These are phyloP conservation scores for Aegilops longissima DNA, from an alignment of 176 grass and related monocot genomes.

Conservation along the genomic window DNA sequence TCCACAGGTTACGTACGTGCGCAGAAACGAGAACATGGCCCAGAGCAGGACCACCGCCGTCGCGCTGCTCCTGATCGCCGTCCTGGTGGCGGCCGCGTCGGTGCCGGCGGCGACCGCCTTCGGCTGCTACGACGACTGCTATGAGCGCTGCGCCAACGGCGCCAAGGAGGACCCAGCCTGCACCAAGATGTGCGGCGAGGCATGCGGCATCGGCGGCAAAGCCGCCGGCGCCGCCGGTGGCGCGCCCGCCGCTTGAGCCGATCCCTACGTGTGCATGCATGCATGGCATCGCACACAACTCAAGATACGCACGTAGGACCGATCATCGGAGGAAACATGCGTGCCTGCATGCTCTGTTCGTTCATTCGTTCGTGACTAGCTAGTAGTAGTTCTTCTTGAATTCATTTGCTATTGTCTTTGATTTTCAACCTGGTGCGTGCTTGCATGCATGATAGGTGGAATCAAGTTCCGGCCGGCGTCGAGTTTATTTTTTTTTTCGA, in stretches of 20 bases:
- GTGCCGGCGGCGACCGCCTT: conserved; percentile 28
- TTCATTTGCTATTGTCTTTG: not conserved
- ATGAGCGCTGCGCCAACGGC: conserved; percentile 60
- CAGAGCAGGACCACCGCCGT: conserved; percentile 19
- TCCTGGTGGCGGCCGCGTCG: conserved; percentile 10
- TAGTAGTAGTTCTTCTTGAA: not conserved
- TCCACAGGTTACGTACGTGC: not conserved
- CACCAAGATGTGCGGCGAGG: conserved; percentile 57
- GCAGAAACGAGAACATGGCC: not conserved
- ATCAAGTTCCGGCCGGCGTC: not conserved
- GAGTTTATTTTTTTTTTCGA: not conserved
- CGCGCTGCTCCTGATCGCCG: conserved; percentile 8
- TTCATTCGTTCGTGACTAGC: not conserved
- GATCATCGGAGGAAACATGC: not conserved
- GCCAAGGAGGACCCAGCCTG: conserved; percentile 38
- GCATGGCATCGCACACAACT: not conserved
- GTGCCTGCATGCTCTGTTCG: not conserved
- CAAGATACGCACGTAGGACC: not conserved
- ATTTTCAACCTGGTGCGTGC: no score
- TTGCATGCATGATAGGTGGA: no score
- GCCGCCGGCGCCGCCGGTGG: not conserved
- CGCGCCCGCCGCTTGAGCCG: not conserved
- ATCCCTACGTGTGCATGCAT: not conserved
- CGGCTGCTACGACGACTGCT: conserved; percentile 62
- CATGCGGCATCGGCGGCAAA: not conserved